Percentiles rank a stretch among this genome's conserved stretches.
These are phyloP conservation scores for Penicillium herquei DNA, from an alignment of 495 filamentous ascomycete species.

Conservation along the genomic window DNA sequence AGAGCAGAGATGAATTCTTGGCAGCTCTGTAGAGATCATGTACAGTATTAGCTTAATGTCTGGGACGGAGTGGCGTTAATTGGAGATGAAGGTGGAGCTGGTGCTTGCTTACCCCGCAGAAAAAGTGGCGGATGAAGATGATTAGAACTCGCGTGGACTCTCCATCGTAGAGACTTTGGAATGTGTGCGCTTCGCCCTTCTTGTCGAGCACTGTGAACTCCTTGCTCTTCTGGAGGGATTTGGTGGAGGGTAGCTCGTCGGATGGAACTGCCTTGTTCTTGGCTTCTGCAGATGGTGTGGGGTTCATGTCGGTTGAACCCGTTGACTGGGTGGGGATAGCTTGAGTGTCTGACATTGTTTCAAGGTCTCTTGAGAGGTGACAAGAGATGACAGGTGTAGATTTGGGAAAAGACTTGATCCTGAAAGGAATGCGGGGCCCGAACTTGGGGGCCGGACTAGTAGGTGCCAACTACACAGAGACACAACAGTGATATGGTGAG, in stretches of 20 bases:
- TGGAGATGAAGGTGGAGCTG: not conserved
- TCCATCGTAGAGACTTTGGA: slow-evolving; percentile 66
- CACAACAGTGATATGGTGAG: no score
- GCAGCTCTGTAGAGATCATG: slow-evolving; percentile 54
- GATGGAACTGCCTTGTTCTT: not conserved
- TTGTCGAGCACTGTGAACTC: slow-evolving; percentile 62
- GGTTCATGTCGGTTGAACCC: not conserved
- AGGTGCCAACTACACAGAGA: no score
- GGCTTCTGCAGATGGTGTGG: not conserved
- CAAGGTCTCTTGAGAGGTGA: not conserved
- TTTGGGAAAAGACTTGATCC: no score
- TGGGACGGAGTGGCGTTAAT: not conserved
- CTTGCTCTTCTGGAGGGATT: slow-evolving; percentile 48
- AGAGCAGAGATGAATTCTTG: slow-evolving; percentile 65
- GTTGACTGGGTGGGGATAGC: not conserved
- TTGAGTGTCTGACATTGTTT: slow-evolving; percentile 10
- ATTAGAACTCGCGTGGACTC: slow-evolving; percentile 60
- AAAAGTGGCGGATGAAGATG: slow-evolving; percentile 87
- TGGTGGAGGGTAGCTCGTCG: slow-evolving; percentile 50
- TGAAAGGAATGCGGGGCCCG: no score
- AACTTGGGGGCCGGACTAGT: no score
- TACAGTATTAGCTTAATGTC: not conserved
- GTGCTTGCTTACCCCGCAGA: slow-evolving; percentile 69
- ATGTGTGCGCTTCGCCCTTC: slow-evolving; percentile 59
- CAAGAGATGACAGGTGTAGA: no score